These are phyloP conservation scores for Lactarius hatsudake DNA, from an alignment of 768 basidiomycete genomes.

Conservation along the genomic window DNA sequence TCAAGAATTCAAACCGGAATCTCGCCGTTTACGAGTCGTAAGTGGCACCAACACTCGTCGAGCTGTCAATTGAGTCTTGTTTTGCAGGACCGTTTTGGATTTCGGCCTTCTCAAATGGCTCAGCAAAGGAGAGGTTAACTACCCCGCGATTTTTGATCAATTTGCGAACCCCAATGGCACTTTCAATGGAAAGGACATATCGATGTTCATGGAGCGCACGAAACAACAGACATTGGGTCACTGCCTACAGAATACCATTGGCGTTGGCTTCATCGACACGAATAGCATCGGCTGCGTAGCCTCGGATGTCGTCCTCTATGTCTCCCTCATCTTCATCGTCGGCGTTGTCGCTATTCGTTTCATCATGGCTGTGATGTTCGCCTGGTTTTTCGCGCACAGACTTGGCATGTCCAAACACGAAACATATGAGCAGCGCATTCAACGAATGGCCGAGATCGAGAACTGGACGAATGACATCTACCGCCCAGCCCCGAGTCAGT, in stretches of 20 bases:
- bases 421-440: slow-evolving; percentile 89
- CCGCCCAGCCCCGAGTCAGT: slow-evolving; percentile 83
- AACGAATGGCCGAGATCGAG: slow-evolving; percentile 87
- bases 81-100: slow-evolving; percentile 78
- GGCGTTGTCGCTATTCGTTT: slow-evolving; percentile 96
- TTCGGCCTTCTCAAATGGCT: slow-evolving; percentile 85
- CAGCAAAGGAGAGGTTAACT: slow-evolving; percentile 71
- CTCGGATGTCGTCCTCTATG: slow-evolving; percentile 88
- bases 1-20: slow-evolving; percentile 65
- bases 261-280: slow-evolving; percentile 92
- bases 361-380: slow-evolving; percentile 93
- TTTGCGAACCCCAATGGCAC: slow-evolving; percentile 67
- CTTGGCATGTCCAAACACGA: slow-evolving; percentile 92
- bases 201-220: slow-evolving; percentile 77
- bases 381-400: slow-evolving; percentile 97
- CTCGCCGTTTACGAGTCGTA: slow-evolving; percentile 94
- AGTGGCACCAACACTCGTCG: slow-evolving; percentile 36
- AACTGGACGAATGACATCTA: slow-evolving; percentile 97
- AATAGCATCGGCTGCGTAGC: slow-evolving; percentile 95
- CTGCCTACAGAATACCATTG: slow-evolving; percentile 84
- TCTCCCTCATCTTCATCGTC: slow-evolving; percentile 95
- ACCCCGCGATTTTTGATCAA: slow-evolving; percentile 79
- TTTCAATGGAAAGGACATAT: slow-evolving; percentile 81
- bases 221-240: slow-evolving; percentile 64
- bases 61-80: slow-evolving; percentile 19